A percentile compares a stretch with the other conserved stretches of the same genome.
phyloP scores from a whole-genome alignment of 495 filamentous ascomycete genomes.

The Aspergillus wentii region DNA sequence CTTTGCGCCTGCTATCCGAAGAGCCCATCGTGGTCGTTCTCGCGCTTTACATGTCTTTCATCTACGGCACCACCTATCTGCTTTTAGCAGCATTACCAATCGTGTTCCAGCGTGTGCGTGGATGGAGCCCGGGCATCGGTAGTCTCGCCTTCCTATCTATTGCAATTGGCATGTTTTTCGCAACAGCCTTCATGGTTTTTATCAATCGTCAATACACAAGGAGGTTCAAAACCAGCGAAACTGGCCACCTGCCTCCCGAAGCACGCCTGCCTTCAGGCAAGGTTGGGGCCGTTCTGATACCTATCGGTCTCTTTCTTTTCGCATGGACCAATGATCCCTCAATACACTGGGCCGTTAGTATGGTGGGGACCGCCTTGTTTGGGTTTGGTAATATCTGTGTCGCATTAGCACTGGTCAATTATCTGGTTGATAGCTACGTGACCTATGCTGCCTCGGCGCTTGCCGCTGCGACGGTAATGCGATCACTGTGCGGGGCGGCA shows the following conservation, averaged over 20 bases:
- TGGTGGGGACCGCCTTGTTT: constrained; percentile 37
- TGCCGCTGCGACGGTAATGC: constrained; percentile 23
- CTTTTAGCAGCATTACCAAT: constrained; percentile 59
- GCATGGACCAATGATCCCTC: constrained; percentile 54
- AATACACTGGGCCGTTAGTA: constrained; percentile 50
- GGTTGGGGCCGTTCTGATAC: constrained; percentile 47
- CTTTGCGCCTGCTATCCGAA: constrained; percentile 18
- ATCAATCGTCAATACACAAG: constrained; percentile 15
- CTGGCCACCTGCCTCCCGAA: constrained; percentile 13
- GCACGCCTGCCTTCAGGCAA: constrained; percentile 15
- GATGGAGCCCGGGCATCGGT: constrained; percentile 5
- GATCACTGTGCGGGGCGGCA: constrained; percentile 24
- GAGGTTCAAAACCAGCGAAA: too few relatives aligned
- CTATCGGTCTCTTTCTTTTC: constrained; percentile 57
- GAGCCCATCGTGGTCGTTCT: constrained; percentile 47
- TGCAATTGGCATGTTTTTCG: constrained; percentile 46
- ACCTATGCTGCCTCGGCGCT: constrained; percentile 26
- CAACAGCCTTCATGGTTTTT: constrained; percentile 23
- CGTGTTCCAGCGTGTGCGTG: constrained; percentile 48
- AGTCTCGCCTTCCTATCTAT: constrained; percentile 4
- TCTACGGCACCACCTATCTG: constrained; percentile 62
- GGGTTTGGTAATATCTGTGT: too few relatives aligned
- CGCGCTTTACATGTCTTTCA: constrained; percentile 55
- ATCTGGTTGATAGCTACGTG: constrained; percentile 23
- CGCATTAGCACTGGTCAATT: too few relatives aligned